A percentile compares a stretch with the other conserved stretches of the same genome.
Evolutionary conservation across 768 basidiomycete species (phyloP).

Genomic region (Termitomyces sp.): DNA sequence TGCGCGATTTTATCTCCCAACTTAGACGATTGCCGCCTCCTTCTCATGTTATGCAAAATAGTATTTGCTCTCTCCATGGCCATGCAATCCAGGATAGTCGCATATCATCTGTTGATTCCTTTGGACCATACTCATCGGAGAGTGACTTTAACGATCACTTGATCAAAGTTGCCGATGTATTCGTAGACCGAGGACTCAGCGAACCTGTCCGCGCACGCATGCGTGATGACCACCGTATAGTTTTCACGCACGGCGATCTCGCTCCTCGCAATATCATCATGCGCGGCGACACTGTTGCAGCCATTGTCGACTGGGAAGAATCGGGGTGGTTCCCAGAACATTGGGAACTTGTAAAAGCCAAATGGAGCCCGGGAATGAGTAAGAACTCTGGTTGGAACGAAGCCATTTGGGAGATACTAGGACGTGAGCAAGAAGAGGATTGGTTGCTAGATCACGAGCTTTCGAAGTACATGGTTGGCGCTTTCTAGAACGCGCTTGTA

Average conservation of each 20-base stretch:
- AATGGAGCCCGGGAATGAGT: constrained; percentile 3
- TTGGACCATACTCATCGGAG: constrained; percentile 3
- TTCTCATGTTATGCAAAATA: background rate
- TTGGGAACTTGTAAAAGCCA: constrained; percentile 22
- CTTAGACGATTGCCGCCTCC: constrained; percentile 2
- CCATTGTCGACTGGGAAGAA: constrained; percentile 29
- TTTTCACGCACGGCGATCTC: constrained; percentile 38
- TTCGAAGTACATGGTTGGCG: constrained; percentile 6
- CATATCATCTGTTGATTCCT: background rate
- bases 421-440: constrained; percentile 3
- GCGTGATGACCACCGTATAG: constrained; percentile 4
- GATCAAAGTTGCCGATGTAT: constrained; percentile 3
- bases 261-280: constrained; percentile 36
- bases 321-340: constrained; percentile 28
- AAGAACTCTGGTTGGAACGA: constrained; percentile 7
- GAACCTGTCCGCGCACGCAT: constrained; percentile 3
- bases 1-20: constrained; percentile 1
- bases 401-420: constrained; percentile 4
- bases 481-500: background rate
- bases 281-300: constrained; percentile 19
- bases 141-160: constrained; percentile 6
- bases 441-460: constrained; percentile 4
- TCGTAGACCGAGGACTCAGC: constrained; percentile 4
- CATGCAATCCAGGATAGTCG: constrained; percentile 6
- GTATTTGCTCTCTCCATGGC: constrained; percentile 3